phyloP scores from a whole-genome alignment of 2,329 filamentous ascomycete species.

The Ophiostoma quercus region DNA sequence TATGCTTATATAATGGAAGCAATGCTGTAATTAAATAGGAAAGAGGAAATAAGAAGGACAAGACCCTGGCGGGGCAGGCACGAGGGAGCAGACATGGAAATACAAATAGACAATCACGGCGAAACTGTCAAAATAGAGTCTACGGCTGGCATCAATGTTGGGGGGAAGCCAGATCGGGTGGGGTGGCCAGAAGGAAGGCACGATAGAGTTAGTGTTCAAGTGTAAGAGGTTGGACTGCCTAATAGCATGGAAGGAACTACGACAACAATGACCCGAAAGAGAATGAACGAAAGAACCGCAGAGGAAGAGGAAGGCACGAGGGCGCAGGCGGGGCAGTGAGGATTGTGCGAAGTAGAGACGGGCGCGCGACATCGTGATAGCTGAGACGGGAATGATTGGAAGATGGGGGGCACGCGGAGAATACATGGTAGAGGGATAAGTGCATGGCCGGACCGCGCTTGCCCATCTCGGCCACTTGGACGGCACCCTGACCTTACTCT shows the following conservation, averaged over 20 bases:
- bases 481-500: background rate
- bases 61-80: constrained; percentile 20
- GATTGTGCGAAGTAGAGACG: constrained; percentile 17
- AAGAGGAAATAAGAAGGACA: background rate
- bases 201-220: background rate
- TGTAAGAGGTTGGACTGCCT: background rate
- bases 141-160: background rate
- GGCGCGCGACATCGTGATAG: constrained; percentile 25
- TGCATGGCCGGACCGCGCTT: constrained; percentile 11
- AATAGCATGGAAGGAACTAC: background rate
- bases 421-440: background rate
- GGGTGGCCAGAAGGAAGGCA: constrained; percentile 4
- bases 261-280: background rate
- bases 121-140: background rate
- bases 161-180: constrained; percentile 7
- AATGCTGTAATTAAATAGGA: background rate
- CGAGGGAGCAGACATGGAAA: constrained; percentile 16
- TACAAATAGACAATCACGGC: constrained; percentile 8
- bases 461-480: background rate
- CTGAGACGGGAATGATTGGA: constrained; percentile 26
- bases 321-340: constrained; percentile 13
- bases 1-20: background rate
- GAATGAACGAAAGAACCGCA: constrained; percentile 7
- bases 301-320: constrained; percentile 14
- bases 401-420: constrained; percentile 15